phyloP scores from a whole-genome alignment of 495 filamentous ascomycete genomes.

The Lineolata rhizophorae region DNA sequence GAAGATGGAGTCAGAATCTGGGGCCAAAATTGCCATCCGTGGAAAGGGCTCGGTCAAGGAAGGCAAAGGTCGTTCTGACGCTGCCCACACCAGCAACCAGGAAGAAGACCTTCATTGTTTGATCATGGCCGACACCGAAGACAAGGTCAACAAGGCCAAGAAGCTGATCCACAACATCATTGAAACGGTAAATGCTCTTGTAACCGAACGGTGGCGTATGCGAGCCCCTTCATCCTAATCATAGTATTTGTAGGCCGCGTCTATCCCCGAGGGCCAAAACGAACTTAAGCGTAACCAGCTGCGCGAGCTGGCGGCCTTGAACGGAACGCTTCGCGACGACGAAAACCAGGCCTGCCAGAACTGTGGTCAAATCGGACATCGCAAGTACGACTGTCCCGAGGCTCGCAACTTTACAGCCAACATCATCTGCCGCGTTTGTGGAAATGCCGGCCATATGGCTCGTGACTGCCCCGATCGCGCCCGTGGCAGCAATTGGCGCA shows the following conservation, averaged over 20 bases:
- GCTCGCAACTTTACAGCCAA: slow-evolving; percentile 95
- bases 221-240: background rate
- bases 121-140: slow-evolving; percentile 97
- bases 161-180: slow-evolving; percentile 93
- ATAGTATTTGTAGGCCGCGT: slow-evolving; percentile 50
- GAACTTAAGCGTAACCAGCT: slow-evolving; percentile 97
- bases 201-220: no score
- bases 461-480: slow-evolving; percentile 85
- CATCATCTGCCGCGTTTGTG: slow-evolving; percentile 97
- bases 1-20: slow-evolving; percentile 96
- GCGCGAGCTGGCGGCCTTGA: slow-evolving; percentile 86
- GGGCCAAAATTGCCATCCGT: slow-evolving; percentile 95
- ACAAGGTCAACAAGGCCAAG: slow-evolving; percentile 96
- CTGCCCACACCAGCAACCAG: slow-evolving; percentile 97
- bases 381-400: slow-evolving; percentile 97
- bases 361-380: slow-evolving; percentile 96
- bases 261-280: slow-evolving; percentile 94
- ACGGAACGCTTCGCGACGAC: slow-evolving; percentile 94
- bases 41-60: slow-evolving; percentile 99
- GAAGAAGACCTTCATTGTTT: slow-evolving; percentile 97
- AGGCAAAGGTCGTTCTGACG: slow-evolving; percentile 95
- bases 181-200: slow-evolving; percentile 56
- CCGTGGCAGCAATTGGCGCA: slow-evolving; percentile 78
- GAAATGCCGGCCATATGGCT: slow-evolving; percentile 83
- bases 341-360: slow-evolving; percentile 99